Evolutionary conservation across 495 filamentous ascomycete species (phyloP).

Genomic region (Penicillium psychrofluorescens): DNA sequence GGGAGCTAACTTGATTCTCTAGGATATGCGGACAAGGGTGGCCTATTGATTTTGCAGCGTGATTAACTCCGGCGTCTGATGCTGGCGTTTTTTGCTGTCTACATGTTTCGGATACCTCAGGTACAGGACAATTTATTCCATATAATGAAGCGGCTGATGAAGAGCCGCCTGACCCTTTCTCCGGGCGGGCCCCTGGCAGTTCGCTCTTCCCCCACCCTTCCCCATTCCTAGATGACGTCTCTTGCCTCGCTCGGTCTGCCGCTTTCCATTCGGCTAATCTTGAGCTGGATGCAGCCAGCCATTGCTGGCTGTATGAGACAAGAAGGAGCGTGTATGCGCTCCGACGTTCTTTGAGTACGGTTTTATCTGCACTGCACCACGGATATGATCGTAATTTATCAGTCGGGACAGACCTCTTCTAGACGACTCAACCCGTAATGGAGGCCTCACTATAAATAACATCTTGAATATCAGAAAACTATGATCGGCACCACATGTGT

Average conservation of each 20-base stretch:
- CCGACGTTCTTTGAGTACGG: slow-evolving; percentile 53
- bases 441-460: no score
- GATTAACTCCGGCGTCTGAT: slow-evolving; percentile 15
- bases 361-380: slow-evolving; percentile 30
- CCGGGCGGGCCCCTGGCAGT: no score
- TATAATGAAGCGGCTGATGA: no score
- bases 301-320: slow-evolving; percentile 38
- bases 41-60: slow-evolving; percentile 54
- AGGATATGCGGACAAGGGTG: slow-evolving; percentile 85
- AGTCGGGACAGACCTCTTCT: slow-evolving; percentile 30
- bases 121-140: no score
- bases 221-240: slow-evolving; percentile 22
- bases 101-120: slow-evolving; percentile 24
- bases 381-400: slow-evolving; percentile 47
- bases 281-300: slow-evolving; percentile 47
- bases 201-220: background rate
- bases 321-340: slow-evolving; percentile 30
- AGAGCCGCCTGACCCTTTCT: no score
- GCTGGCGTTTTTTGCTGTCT: slow-evolving; percentile 9
- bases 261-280: slow-evolving; percentile 40
- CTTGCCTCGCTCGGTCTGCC: slow-evolving; percentile 50
- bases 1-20: slow-evolving; percentile 10
- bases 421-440: no score
- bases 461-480: no score
- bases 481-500: no score